Percentiles rank a stretch among this genome's conserved stretches.
Conservation (phyloP, 2,329 filamentous ascomycete genomes). For the Pezicula neosporulosa region DNA sequence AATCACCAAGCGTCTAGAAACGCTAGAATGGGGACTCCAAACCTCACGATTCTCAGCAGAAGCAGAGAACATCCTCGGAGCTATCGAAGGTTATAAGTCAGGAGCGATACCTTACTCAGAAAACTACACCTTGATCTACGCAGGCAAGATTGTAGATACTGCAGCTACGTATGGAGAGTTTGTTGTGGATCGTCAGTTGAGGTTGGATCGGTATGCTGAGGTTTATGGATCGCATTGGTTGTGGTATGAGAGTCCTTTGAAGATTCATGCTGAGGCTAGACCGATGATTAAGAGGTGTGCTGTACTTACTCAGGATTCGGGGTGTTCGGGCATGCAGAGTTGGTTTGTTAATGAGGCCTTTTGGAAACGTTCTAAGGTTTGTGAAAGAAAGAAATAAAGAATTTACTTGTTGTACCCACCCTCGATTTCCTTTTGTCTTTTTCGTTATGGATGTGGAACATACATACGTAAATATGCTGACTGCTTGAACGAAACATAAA, state of each 20-base stretch:
- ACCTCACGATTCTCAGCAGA: constrained; percentile 33
- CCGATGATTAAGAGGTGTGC: constrained; percentile 1
- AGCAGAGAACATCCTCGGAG: constrained; percentile 37
- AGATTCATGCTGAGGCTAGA: constrained; percentile 13
- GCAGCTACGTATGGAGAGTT: constrained; percentile 36
- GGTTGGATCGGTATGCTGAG: constrained; percentile 35
- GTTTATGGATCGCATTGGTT: constrained; percentile 38
- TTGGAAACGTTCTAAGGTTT: constrained; percentile 13
- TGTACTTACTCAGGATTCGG: not conserved
- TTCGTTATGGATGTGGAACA: too few relatives aligned
- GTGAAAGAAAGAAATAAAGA: too few relatives aligned
- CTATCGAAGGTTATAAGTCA: constrained; percentile 37
- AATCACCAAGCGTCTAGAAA: constrained; percentile 30
- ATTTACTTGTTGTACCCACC: too few relatives aligned
- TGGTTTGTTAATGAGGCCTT: constrained; percentile 15
- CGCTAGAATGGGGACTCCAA: constrained; percentile 29
- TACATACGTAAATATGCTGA: too few relatives aligned
- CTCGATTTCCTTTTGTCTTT: too few relatives aligned
- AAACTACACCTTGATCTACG: constrained; percentile 39
- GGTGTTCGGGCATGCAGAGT: constrained; percentile 2
- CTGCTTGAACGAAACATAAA: too few relatives aligned
- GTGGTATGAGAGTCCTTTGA: constrained; percentile 42
- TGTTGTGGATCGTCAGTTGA: constrained; percentile 32
- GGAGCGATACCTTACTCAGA: constrained; percentile 36
- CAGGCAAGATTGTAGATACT: constrained; percentile 37